Base-by-base conservation (phyloP, 306 rosid genomes). In the Rubus idaeus region DNA sequence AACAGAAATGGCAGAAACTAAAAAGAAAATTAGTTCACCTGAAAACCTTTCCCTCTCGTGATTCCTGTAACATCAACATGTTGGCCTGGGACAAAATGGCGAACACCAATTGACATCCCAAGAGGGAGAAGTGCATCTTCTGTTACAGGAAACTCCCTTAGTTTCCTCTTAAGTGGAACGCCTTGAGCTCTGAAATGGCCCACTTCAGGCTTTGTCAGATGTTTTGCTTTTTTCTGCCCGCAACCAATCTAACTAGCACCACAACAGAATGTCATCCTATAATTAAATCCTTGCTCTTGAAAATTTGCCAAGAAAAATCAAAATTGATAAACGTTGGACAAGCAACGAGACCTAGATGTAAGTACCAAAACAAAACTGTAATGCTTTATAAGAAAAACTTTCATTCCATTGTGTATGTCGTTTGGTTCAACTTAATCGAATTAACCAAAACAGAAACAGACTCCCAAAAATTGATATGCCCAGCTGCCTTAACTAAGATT, bases 131-230 rank as follows among this genome's bases (percentile, higher is more conserved):
- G 98, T 2, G 96, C 99, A 81, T 96, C 98, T 62, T 91, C 90
- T 9, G 99, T 86, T 68, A 96, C 99, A 1, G 96, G 99, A 81
- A 96, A 96, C 85, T 96, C 99, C 68, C 73, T 86, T 50, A 96
- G 80, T 76, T 96, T 96, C 86, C 99, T 89, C 84, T 90, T 89
- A 85, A 95, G 26, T 3, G 98, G 98, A 81, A 96, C 98, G 49
- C 96, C 97, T 75, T 96, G 98, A 77, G 98, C 98, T 82, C 99
- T 87, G 86, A 91, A 96, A 87, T 96, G 99, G 69, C 99, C 99
- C 76, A 96, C 91, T 76, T 92, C 99, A 64, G 99, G 87, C 84
- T 96, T 96, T 26, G 89, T 88, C 91, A 96, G 79, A 70, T 96
- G 99, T 56, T 96, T 96, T 14, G 71, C 97, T 83, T 96, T 96